Evolutionary conservation across 75 land plant species (phyloP), one percentile per base, ranked within the genome.

Genomic region (Adiantum capillusveneris): DNA sequence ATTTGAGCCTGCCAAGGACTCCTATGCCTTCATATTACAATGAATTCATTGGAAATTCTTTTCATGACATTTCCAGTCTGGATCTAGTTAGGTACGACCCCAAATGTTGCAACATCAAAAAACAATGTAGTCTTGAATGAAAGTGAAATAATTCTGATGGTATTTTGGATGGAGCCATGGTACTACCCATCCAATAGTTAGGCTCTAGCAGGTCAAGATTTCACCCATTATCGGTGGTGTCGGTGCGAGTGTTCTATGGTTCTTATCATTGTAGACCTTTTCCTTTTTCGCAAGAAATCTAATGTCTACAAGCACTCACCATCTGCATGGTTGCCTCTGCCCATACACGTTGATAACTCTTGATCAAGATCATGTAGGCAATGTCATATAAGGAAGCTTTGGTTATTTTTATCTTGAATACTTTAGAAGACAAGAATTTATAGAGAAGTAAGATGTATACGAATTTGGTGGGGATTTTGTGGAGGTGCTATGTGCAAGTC

Each of bases 391-490:
- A n/a, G n/a, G n/a, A n/a, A n/a, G n/a, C n/a, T n/a, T n/a, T n/a
- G n/a, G n/a, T n/a, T n/a, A n/a, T n/a, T n/a, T n/a, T n/a, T n/a
- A n/a, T n/a, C n/a, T n/a, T n/a, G n/a, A n/a, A n/a, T n/a, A n/a
- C n/a, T n/a, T n/a, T n/a, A n/a, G n/a, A n/a, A n/a, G n/a, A n/a
- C n/a, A n/a, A n/a, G n/a, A n/a, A n/a, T n/a, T n/a, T n/a, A n/a
- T n/a, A n/a, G n/a, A n/a, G n/a, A n/a, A n/a, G n/a, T n/a, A n/a
- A 2, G 84, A 81, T 44, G 84, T 81, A 16, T 80, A 81, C 60
- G 79, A 83, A 9, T 82, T 82, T 56, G 85, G 84, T 14, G 85
- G 80, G 13, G 85, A 80, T 31, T 52, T 82, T 16, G 56, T 82
- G 67, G 85, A 82, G 58, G 76, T 82, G 29, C 53, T 82, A 13